phyloP scores from a whole-genome alignment of 345 rosid genomes.

The Eutrema japonicum region DNA sequence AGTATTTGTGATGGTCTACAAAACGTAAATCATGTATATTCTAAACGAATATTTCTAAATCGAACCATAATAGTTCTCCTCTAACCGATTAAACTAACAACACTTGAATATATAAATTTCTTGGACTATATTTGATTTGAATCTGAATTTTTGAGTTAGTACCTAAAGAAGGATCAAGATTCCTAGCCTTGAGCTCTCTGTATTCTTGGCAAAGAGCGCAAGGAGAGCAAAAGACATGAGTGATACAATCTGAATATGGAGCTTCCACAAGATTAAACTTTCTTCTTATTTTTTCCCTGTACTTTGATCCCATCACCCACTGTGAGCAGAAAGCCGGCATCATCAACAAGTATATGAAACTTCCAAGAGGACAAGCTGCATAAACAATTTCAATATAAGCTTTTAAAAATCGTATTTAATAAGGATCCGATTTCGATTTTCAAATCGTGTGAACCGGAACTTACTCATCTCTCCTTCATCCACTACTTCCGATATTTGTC shows the following conservation, averaged over 20 bases:
- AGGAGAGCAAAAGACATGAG: slow-evolving; percentile 49
- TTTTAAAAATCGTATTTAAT: not conserved
- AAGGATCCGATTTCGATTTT: not conserved
- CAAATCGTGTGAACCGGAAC: slow-evolving; percentile 6
- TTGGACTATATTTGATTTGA: slow-evolving; percentile 5
- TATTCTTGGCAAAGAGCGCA: slow-evolving; percentile 59
- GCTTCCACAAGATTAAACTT: slow-evolving; percentile 53
- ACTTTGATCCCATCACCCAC: slow-evolving; percentile 59
- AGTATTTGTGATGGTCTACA: not conserved
- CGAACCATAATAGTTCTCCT: not conserved
- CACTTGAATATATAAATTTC: not conserved
- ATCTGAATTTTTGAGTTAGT: slow-evolving; percentile 6
- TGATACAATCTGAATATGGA: slow-evolving; percentile 48
- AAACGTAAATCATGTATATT: not conserved
- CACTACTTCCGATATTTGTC: slow-evolving; percentile 56
- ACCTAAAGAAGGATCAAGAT: slow-evolving; percentile 58
- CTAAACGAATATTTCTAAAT: not conserved
- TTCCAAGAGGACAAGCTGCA: slow-evolving; percentile 51
- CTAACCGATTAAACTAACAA: not conserved
- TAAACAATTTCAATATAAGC: not conserved
- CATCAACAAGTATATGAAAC: slow-evolving; percentile 50
- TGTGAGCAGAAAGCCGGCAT: slow-evolving; percentile 55
- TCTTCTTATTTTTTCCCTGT: slow-evolving; percentile 55
- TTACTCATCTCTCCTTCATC: slow-evolving; percentile 57
- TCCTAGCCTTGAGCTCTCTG: slow-evolving; percentile 54